A percentile compares a stretch with the other conserved stretches of the same genome.
Evolutionary conservation across 2,329 filamentous ascomycete genomes (phyloP).

Genomic region (Ilyonectria mors-panacis): DNA sequence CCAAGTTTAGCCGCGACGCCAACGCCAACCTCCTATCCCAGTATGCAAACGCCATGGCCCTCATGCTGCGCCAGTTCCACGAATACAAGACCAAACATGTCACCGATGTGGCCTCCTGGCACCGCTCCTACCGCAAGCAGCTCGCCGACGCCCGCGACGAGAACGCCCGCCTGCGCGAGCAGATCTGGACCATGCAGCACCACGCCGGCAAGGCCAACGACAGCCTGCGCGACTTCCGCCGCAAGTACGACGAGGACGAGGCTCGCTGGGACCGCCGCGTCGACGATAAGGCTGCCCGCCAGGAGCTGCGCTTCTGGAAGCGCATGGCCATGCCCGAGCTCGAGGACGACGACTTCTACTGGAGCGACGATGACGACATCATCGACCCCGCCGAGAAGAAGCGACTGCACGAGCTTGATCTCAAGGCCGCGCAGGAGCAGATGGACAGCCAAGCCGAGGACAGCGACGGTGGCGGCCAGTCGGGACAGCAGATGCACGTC

Average conservation of each 20-base stretch:
- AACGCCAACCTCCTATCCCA: slow-evolving; percentile 71
- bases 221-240: slow-evolving; percentile 69
- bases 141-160: slow-evolving; percentile 76
- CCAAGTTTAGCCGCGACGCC: slow-evolving; percentile 72
- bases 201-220: slow-evolving; percentile 73
- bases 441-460: slow-evolving; percentile 54
- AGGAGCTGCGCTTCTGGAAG: slow-evolving; percentile 77
- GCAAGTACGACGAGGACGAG: slow-evolving; percentile 70
- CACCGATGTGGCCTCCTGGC: slow-evolving; percentile 74
- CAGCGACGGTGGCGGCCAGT: slow-evolving; percentile 50
- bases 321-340: slow-evolving; percentile 75
- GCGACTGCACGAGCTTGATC: slow-evolving; percentile 65
- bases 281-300: slow-evolving; percentile 66
- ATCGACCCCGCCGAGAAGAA: slow-evolving; percentile 74
- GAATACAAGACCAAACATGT: slow-evolving; percentile 76
- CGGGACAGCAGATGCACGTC: slow-evolving; percentile 38
- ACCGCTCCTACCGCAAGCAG: slow-evolving; percentile 76
- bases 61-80: slow-evolving; percentile 75
- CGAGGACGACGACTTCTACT: slow-evolving; percentile 71
- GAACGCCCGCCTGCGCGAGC: slow-evolving; percentile 73
- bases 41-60: slow-evolving; percentile 70
- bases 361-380: slow-evolving; percentile 77
- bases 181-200: slow-evolving; percentile 77
- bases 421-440: slow-evolving; percentile 60
- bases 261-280: slow-evolving; percentile 68